Evolutionary conservation across 116 monocot genomes (phyloP).

Genomic region (Phalaenopsis hybrid): DNA sequence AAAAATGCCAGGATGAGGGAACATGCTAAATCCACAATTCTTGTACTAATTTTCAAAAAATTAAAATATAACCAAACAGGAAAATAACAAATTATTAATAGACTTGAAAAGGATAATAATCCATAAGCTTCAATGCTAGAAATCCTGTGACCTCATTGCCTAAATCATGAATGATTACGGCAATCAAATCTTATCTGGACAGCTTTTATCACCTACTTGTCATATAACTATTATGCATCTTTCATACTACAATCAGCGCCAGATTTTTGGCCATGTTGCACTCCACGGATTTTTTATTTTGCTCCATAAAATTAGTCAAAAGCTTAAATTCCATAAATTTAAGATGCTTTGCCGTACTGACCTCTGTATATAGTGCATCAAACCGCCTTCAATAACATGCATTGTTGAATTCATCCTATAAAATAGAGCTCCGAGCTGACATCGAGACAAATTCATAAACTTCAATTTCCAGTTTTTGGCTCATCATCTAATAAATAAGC

Average conservation of each 20-base stretch:
- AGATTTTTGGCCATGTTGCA: neutral
- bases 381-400: neutral
- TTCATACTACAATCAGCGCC: neutral
- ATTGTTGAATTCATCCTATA: too few relatives aligned
- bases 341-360: neutral
- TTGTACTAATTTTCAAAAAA: neutral
- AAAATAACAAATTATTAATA: neutral
- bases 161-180: neutral
- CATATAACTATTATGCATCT: neutral
- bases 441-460: too few relatives aligned
- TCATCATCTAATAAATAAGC: too few relatives aligned
- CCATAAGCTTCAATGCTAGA: neutral
- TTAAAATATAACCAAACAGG: neutral
- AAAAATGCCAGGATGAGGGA: too few relatives aligned
- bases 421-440: too few relatives aligned
- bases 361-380: neutral
- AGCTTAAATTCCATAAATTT: neutral
- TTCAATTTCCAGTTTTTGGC: too few relatives aligned
- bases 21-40: neutral
- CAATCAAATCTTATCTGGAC: constrained; percentile 1
- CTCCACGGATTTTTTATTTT: neutral
- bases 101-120: neutral
- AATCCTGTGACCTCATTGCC: neutral
- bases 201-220: neutral
- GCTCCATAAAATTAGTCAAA: neutral